These are phyloP conservation scores for Begonia fuchsioides DNA, from an alignment of 306 rosid genomes.

Conservation along the genomic window DNA sequence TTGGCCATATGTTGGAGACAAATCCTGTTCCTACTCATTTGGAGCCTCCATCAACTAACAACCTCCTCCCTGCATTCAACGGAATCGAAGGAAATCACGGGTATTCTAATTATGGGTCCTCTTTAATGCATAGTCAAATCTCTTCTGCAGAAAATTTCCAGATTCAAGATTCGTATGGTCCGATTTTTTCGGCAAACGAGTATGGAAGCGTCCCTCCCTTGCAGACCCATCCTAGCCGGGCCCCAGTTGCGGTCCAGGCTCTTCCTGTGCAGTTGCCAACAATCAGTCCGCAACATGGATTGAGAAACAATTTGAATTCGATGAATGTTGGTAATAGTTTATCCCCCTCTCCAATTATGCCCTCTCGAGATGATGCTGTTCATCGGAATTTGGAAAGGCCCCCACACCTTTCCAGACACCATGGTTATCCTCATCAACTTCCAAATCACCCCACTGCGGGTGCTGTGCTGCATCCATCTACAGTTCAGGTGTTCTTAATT, in stretches of 20 bases:
- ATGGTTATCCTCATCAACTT: conserved; percentile 28
- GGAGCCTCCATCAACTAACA: conserved; percentile 25
- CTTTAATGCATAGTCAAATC: conserved; percentile 30
- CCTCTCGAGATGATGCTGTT: conserved; percentile 19
- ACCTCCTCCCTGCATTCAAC: conserved; percentile 27
- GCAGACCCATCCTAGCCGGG: conserved; percentile 26
- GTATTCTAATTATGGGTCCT: conserved; percentile 12
- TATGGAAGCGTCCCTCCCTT: conserved; percentile 31
- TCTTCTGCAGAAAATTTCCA: conserved; percentile 22
- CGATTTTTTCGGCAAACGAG: conserved; percentile 24
- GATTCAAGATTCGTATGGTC: conserved; percentile 27
- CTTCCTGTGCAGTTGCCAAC: conserved; percentile 52
- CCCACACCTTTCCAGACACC: conserved; percentile 37
- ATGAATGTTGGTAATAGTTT: conserved; percentile 21
- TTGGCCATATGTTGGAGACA: conserved; percentile 14
- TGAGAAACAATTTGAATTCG: conserved; percentile 27
- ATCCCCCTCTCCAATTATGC: conserved; percentile 26
- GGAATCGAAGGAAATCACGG: conserved; percentile 32
- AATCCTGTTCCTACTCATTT: conserved; percentile 7
- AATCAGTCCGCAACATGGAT: conserved; percentile 27
- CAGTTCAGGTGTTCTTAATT: conserved; percentile 28
- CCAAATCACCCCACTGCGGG: conserved; percentile 18
- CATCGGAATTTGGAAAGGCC: conserved; percentile 47
- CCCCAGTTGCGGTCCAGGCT: conserved; percentile 65
- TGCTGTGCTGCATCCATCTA: conserved; percentile 22